Conservation (phyloP, 441 rosid genomes). For the Gossypium aridum region DNA sequence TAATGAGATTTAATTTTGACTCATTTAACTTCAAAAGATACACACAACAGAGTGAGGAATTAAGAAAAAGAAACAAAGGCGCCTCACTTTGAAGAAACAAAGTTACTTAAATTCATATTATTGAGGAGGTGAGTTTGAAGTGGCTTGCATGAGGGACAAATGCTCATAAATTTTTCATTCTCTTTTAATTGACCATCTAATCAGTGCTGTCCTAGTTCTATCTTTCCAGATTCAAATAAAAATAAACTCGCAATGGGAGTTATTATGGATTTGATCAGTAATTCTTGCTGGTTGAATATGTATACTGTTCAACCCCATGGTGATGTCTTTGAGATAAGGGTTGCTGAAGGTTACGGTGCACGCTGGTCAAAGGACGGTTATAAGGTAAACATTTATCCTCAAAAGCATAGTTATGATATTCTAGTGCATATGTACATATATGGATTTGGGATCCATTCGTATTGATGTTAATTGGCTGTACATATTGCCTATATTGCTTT, state of each 20-base stretch:
- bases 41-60: background rate
- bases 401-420: background rate
- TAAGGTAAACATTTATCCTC: slow-evolving; percentile 36
- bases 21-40: background rate
- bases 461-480: background rate
- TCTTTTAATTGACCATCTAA: background rate
- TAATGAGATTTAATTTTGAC: background rate
- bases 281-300: slow-evolving; percentile 63
- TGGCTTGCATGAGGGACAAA: background rate
- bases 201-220: background rate
- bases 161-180: background rate
- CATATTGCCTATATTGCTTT: background rate
- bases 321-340: slow-evolving; percentile 63
- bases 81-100: background rate
- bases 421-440: background rate
- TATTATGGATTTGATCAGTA: slow-evolving; percentile 29
- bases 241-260: slow-evolving; percentile 46
- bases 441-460: background rate
- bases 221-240: slow-evolving; percentile 44
- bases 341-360: slow-evolving; percentile 61
- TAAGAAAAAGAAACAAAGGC: background rate
- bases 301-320: slow-evolving; percentile 61
- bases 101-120: background rate
- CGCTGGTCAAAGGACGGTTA: slow-evolving; percentile 69
- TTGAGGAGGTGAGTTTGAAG: background rate